Evolutionary conservation across 345 rosid species (phyloP).

Genomic region (Melastoma malabathricum): DNA sequence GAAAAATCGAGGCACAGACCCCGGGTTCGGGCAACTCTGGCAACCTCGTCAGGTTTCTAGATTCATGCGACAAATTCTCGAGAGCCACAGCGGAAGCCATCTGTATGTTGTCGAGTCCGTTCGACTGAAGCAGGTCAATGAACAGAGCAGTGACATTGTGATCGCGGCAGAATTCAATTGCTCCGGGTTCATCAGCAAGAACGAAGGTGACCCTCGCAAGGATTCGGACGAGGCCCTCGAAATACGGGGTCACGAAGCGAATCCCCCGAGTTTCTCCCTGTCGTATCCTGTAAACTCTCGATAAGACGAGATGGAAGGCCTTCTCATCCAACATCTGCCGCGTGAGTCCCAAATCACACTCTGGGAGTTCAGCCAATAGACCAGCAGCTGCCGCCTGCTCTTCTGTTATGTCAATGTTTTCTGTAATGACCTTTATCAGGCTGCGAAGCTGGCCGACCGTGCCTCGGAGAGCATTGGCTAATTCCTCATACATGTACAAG

Average conservation of each 20-base stretch:
- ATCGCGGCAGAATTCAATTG: constrained; percentile 54
- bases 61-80: constrained; percentile 80
- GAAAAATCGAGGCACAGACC: constrained; percentile 44
- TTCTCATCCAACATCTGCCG: constrained; percentile 71
- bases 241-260: constrained; percentile 63
- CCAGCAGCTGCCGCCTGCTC: constrained; percentile 91
- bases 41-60: constrained; percentile 55
- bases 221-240: constrained; percentile 69
- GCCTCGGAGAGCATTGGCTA: constrained; percentile 70
- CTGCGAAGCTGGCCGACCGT: constrained; percentile 73
- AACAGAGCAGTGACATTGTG: constrained; percentile 50
- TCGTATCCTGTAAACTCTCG: constrained; percentile 41
- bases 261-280: constrained; percentile 60
- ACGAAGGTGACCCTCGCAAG: constrained; percentile 72
- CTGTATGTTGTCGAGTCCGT: constrained; percentile 65
- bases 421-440: constrained; percentile 52
- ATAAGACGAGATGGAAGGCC: constrained; percentile 49
- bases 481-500: constrained; percentile 72
- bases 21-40: constrained; percentile 61
- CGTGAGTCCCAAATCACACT: constrained; percentile 76
- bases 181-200: constrained; percentile 49
- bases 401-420: constrained; percentile 57
- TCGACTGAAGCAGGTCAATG: constrained; percentile 61
- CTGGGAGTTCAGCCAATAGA: constrained; percentile 92
- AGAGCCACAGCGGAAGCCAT: constrained; percentile 71